These are phyloP conservation scores for Globisporangium recalcitrans DNA, from an alignment of 352 stramenopile species.

Conservation along the genomic window DNA sequence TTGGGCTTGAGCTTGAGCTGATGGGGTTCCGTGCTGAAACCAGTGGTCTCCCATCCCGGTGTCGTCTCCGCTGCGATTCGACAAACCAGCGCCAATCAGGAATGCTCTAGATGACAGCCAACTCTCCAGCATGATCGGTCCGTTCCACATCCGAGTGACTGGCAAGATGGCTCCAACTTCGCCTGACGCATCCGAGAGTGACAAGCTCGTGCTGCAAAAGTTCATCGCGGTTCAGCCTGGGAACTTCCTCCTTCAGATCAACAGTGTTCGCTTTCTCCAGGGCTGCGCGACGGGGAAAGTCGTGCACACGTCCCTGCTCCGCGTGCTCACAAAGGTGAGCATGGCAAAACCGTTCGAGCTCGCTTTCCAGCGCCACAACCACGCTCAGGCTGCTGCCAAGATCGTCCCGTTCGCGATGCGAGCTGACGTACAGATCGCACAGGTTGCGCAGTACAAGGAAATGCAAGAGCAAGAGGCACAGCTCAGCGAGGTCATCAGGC, in stretches of 20 bases:
- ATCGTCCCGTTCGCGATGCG: slow-evolving; percentile 57
- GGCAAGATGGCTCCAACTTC: slow-evolving; percentile 21
- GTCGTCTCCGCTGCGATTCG: slow-evolving; percentile 2
- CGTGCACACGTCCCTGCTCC: slow-evolving; percentile 26
- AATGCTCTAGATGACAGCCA: not conserved
- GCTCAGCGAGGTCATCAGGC: slow-evolving; percentile 24
- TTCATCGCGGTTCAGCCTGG: slow-evolving; percentile 33
- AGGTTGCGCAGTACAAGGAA: slow-evolving; percentile 35
- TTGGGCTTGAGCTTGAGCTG: slow-evolving; percentile 42
- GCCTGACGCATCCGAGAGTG: not conserved
- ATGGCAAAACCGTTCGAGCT: slow-evolving; percentile 44
- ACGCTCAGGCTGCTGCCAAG: slow-evolving; percentile 36
- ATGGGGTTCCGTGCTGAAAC: slow-evolving; percentile 11
- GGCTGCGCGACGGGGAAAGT: slow-evolving; percentile 22
- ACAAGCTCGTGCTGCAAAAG: slow-evolving; percentile 31
- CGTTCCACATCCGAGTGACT: slow-evolving; percentile 28
- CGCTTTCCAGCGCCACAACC: slow-evolving; percentile 53
- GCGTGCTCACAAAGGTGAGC: slow-evolving; percentile 25
- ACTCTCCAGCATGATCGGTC: slow-evolving; percentile 20
- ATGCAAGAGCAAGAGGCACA: slow-evolving; percentile 34
- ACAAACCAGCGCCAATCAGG: not conserved
- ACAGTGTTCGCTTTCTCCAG: slow-evolving; percentile 35
- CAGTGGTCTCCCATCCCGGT: not conserved
- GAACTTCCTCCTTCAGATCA: slow-evolving; percentile 46
- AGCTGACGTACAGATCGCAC: slow-evolving; percentile 45